Conservation (phyloP, 2,329 filamentous ascomycete genomes). For the Dryadomyces quercus-mongolicae region DNA sequence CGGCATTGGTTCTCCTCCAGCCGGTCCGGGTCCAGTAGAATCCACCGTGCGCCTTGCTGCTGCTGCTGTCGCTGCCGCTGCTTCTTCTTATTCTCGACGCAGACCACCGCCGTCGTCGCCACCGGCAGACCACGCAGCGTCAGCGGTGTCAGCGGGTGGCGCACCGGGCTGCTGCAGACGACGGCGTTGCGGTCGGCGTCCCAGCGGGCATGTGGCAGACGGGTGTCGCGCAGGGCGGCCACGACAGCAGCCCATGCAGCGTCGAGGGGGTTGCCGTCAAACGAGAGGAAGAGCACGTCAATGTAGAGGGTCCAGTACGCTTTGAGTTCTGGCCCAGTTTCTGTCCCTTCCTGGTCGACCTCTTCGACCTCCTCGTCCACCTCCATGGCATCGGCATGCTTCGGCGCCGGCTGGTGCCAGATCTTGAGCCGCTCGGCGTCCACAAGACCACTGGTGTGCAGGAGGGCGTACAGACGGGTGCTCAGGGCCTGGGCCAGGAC, state of each 20-base stretch:
- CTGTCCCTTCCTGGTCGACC: conserved; percentile 27
- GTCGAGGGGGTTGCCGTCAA: conserved; percentile 87
- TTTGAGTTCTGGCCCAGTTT: conserved; percentile 38
- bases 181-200: conserved; percentile 71
- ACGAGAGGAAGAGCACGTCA: conserved; percentile 85
- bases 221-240: conserved; percentile 67
- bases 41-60: conserved; percentile 44
- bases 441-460: conserved; percentile 61
- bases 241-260: conserved; percentile 77
- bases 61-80: conserved; percentile 29
- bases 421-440: conserved; percentile 60
- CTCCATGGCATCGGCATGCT: conserved; percentile 20
- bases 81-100: conserved; percentile 41
- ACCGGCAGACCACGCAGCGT: conserved; percentile 56
- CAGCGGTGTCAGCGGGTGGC: conserved; percentile 27
- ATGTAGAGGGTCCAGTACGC: conserved; percentile 95
- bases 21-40: conserved; percentile 77
- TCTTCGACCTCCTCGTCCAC: conserved; percentile 15
- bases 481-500: conserved; percentile 74
- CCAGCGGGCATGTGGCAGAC: conserved; percentile 68
- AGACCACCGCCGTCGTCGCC: conserved; percentile 66
- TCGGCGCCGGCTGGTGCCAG: conserved; percentile 42
- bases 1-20: conserved; percentile 79
- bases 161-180: conserved; percentile 45
- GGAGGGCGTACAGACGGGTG: conserved; percentile 63